These are phyloP conservation scores for Talaromyces rugulosus DNA, from an alignment of 2,329 filamentous ascomycete genomes.

Conservation along the genomic window DNA sequence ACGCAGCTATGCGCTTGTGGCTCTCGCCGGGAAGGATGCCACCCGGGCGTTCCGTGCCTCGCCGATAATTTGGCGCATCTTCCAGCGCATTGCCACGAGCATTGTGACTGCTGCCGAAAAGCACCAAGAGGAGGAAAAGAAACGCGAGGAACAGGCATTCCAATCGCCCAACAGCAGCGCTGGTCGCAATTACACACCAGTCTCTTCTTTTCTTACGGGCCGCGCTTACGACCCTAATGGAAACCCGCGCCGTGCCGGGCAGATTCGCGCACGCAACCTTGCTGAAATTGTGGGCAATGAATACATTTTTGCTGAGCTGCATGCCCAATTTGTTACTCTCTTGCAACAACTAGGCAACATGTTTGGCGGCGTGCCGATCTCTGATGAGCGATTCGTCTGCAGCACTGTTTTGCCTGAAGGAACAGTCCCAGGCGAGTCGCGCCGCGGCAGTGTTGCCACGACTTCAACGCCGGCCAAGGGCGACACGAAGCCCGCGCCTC, in stretches of 20 bases:
- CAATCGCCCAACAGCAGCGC: conserved; percentile 21
- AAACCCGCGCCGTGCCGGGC: conserved; percentile 49
- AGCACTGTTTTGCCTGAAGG: conserved; percentile 33
- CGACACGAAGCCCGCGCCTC: conserved; percentile 17
- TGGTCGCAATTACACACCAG: conserved; percentile 47
- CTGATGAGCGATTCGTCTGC: conserved; percentile 39
- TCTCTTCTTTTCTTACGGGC: conserved; percentile 56
- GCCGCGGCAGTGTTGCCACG: conserved; percentile 21
- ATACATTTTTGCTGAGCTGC: conserved; percentile 55
- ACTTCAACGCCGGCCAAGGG: conserved; percentile 14
- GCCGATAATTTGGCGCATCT: conserved; percentile 50
- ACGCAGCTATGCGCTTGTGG: conserved; percentile 55
- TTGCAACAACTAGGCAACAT: conserved; percentile 43
- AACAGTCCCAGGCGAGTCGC: conserved; percentile 14
- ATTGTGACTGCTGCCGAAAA: conserved; percentile 47
- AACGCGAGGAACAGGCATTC: conserved; percentile 34
- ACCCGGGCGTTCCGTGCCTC: conserved; percentile 43
- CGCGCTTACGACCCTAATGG: conserved; percentile 54
- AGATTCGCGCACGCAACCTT: conserved; percentile 53
- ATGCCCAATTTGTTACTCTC: conserved; percentile 52
- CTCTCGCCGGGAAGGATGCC: conserved; percentile 52
- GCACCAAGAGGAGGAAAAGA: conserved; percentile 42
- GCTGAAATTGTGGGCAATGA: conserved; percentile 57
- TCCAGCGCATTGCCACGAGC: conserved; percentile 50
- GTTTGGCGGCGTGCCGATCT: conserved; percentile 42